phyloP scores from a whole-genome alignment of 1,139 yeast species.

The Yamadazyma kanchanaburiensis region DNA sequence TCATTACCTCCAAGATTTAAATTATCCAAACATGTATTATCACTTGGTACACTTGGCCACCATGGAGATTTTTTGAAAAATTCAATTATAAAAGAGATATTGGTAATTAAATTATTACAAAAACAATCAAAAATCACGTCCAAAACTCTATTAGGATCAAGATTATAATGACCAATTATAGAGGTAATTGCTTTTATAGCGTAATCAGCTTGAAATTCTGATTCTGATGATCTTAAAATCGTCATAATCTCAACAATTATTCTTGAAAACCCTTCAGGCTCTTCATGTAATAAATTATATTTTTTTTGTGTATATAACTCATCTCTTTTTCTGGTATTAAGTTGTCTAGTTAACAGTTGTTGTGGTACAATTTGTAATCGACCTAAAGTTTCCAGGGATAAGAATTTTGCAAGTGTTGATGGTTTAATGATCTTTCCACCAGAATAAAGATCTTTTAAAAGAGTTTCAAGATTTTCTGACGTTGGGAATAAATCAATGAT shows the following conservation, averaged over 20 bases:
- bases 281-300: constrained; percentile 74
- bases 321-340: constrained; percentile 47
- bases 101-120: constrained; percentile 39
- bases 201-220: constrained; percentile 39
- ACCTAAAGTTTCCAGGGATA: constrained; percentile 34
- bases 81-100: constrained; percentile 43
- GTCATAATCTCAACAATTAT: constrained; percentile 51
- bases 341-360: constrained; percentile 32
- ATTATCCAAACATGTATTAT: constrained; percentile 24
- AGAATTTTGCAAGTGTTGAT: constrained; percentile 31
- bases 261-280: constrained; percentile 77
- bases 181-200: constrained; percentile 52
- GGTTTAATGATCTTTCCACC: constrained; percentile 32
- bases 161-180: constrained; percentile 70
- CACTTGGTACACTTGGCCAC: constrained; percentile 55
- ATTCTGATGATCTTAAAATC: constrained; percentile 40
- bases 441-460: constrained; percentile 23
- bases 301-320: constrained; percentile 67
- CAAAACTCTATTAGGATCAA: constrained; percentile 74
- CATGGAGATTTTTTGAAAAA: constrained; percentile 54
- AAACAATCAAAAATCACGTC: constrained; percentile 58
- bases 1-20: constrained; percentile 61
- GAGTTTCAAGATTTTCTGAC: constrained; percentile 21
- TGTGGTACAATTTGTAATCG: constrained; percentile 38
- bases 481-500: constrained; percentile 45